Base-by-base conservation (phyloP, 2,329 filamentous ascomycete genomes). In the Fusarium austroafricanum region DNA sequence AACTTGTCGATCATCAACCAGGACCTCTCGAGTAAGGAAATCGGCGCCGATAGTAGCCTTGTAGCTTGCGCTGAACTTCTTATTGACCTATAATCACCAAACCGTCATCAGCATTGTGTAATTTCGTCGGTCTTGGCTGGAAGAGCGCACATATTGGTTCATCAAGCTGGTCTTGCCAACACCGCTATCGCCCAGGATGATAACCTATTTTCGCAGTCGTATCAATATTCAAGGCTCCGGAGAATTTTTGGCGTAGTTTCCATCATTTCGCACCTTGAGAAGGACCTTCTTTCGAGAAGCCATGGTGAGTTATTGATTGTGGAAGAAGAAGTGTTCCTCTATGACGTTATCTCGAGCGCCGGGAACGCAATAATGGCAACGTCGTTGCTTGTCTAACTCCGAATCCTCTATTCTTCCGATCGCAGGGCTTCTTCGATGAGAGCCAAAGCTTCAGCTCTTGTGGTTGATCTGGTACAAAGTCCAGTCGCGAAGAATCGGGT, bases 91-190 rank as follows among this genome's bases (percentile, higher is more conserved):
- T 72, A 20, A 61, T 31, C 10, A 20, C 43, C n/a, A 2, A 37
- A 26, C 6, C 17, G 4, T 5, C 18, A 50, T 73, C 55, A 72
- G 73, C 43, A 55, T 63, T 37, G 50, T 38, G 21, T 33, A 29
- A 15, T 43, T 43, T 11, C n/a, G n/a, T 54, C 38, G 49, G 46
- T 29, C 33, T 21, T 35, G 39, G 43, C 40, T 44, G 61, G 75
- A 26, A 33, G 40, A 63, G 60, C 92, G 80, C 89, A 98, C 96
- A 92, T 98, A 99, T 98, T 99, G 96, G 84, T 99, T 99, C 96
- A 99, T 99, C 88, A 99, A 90, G 82, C 94, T 97, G 65, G 96
- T 99, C 88, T 99, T 99, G 80, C 96, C 96, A 67, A 99, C 96
- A 83, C 96, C 96, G 82, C 95, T 98, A 82, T 99, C 96, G 75